Evolutionary conservation across 768 basidiomycete genomes (phyloP).

Genomic region (Paxillus involutus): DNA sequence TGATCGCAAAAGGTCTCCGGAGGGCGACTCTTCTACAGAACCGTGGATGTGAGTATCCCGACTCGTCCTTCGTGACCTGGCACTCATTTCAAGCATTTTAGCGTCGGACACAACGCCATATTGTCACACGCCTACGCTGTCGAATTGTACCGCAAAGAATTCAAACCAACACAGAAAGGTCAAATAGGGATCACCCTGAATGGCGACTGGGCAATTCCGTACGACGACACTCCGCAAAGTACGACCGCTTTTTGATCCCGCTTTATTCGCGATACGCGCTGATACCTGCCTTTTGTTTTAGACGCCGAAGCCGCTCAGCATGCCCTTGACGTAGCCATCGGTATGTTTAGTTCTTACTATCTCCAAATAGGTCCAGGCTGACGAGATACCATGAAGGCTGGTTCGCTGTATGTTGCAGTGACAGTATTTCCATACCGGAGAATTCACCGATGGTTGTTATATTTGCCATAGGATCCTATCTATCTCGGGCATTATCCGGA

Average conservation of each 20-base stretch:
- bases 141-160: slow-evolving; percentile 65
- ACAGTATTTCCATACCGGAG: background rate
- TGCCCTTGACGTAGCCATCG: slow-evolving; percentile 71
- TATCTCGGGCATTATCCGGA: slow-evolving; percentile 71
- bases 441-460: background rate
- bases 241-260: slow-evolving; percentile 19
- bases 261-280: background rate
- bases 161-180: slow-evolving; percentile 61
- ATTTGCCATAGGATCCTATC: slow-evolving; percentile 52
- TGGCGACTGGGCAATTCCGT: slow-evolving; percentile 75
- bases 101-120: slow-evolving; percentile 67
- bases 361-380: slow-evolving; percentile 19
- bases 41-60: slow-evolving; percentile 60
- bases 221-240: slow-evolving; percentile 69
- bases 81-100: slow-evolving; percentile 23
- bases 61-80: background rate
- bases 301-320: slow-evolving; percentile 71
- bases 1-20: slow-evolving; percentile 56
- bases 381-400: slow-evolving; percentile 40
- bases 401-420: slow-evolving; percentile 47
- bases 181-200: slow-evolving; percentile 80
- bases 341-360: slow-evolving; percentile 41
- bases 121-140: slow-evolving; percentile 69
- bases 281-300: slow-evolving; percentile 23
- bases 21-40: slow-evolving; percentile 65